phyloP scores from a whole-genome alignment of 208 protist species.

The Zelonia costaricensis region DNA sequence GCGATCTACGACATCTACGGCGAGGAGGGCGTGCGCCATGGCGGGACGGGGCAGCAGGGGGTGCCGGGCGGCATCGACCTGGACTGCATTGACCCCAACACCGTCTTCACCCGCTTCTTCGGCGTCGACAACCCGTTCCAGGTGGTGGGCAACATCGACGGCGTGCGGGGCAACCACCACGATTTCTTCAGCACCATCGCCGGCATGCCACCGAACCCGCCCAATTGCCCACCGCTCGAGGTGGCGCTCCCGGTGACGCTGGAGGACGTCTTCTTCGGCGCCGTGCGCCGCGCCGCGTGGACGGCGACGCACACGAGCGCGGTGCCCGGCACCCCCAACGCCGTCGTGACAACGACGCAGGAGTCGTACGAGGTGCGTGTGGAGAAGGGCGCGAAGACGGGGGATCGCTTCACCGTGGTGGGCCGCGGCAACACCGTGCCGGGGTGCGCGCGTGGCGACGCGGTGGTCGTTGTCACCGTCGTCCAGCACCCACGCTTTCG shows the following conservation, averaged over 20 bases:
- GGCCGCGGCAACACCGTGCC: slow-evolving; percentile 66
- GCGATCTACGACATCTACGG: slow-evolving; percentile 91
- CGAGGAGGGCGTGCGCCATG: slow-evolving; percentile 89
- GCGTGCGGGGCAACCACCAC: slow-evolving; percentile 78
- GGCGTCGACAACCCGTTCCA: slow-evolving; percentile 90
- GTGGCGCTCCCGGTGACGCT: slow-evolving; percentile 70
- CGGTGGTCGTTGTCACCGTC: slow-evolving; percentile 65
- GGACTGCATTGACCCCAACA: slow-evolving; percentile 72
- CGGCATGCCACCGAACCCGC: slow-evolving; percentile 52
- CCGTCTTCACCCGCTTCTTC: slow-evolving; percentile 88
- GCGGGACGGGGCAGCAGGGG: slow-evolving; percentile 78
- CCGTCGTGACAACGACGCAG: slow-evolving; percentile 27
- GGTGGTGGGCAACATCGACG: slow-evolving; percentile 71
- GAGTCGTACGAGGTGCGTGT: slow-evolving; percentile 72
- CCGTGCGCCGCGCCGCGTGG: slow-evolving; percentile 73
- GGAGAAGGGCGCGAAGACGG: slow-evolving; percentile 66
- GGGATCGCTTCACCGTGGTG: slow-evolving; percentile 62
- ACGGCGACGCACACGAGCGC: slow-evolving; percentile 27
- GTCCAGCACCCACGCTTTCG: slow-evolving; percentile 74
- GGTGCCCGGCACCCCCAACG: slow-evolving; percentile 1
- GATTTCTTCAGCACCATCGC: slow-evolving; percentile 75
- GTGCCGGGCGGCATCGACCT: slow-evolving; percentile 81
- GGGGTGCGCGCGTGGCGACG: slow-evolving; percentile 68
- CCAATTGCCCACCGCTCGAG: slow-evolving; percentile 56
- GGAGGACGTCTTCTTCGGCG: slow-evolving; percentile 88